These are phyloP conservation scores for Meredithiella fracta DNA, from an alignment of 2,329 filamentous ascomycete species.

Conservation along the genomic window DNA sequence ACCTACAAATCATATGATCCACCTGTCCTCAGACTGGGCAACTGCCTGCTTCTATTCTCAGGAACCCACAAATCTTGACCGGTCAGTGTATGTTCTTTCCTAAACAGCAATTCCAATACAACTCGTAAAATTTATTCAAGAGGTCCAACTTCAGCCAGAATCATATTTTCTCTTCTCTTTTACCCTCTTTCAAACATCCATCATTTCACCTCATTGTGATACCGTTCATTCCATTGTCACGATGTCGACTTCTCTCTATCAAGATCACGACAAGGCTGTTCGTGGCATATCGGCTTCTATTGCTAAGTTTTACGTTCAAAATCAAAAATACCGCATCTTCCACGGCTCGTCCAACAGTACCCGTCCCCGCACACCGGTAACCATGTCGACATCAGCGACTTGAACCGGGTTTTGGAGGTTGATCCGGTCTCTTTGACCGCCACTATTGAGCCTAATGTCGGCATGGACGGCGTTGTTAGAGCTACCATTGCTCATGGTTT, in stretches of 20 bases:
- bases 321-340: slow-evolving; percentile 52
- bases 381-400: slow-evolving; percentile 48
- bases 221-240: not conserved
- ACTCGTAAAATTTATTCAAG: slow-evolving; percentile 8
- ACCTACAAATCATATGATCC: not conserved
- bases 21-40: not conserved
- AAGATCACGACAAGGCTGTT: slow-evolving; percentile 29
- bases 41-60: not conserved
- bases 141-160: not conserved
- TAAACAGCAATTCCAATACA: too few species aligned
- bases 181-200: not conserved
- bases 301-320: slow-evolving; percentile 26
- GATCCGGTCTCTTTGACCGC: slow-evolving; percentile 37
- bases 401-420: slow-evolving; percentile 46
- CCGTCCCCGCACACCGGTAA: slow-evolving; percentile 35
- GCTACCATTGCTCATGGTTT: slow-evolving; percentile 39
- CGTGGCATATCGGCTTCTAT: slow-evolving; percentile 27
- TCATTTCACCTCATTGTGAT: not conserved
- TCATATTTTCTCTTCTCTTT: not conserved
- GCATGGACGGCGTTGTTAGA: slow-evolving; percentile 47
- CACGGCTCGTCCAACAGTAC: slow-evolving; percentile 68
- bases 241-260: not conserved
- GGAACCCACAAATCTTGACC: not conserved
- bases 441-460: slow-evolving; percentile 53
- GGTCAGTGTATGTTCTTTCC: not conserved